phyloP scores from a whole-genome alignment of 371 early-diverging fungal species.

The Ordospora colligata region DNA sequence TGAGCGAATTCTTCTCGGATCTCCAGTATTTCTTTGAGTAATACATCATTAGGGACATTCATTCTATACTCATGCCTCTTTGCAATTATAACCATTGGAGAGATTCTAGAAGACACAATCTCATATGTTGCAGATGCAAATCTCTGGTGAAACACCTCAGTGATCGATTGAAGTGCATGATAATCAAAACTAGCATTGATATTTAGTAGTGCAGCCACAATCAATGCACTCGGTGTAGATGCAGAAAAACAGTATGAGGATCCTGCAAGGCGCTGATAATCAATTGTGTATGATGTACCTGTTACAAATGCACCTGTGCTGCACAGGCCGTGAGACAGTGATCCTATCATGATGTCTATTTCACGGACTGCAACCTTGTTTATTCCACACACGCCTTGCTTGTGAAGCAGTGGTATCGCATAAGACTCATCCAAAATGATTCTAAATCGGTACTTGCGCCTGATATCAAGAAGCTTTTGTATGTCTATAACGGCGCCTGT shows the following conservation, averaged over 20 bases:
- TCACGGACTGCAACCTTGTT: constrained; percentile 62
- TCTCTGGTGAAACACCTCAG: neutral
- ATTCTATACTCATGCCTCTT: neutral
- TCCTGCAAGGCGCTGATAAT: constrained; percentile 84
- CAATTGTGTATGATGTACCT: constrained; percentile 72
- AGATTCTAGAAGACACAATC: constrained; percentile 29
- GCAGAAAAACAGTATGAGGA: constrained; percentile 91
- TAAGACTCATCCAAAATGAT: constrained; percentile 86
- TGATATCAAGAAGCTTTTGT: constrained; percentile 72
- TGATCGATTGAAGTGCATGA: neutral
- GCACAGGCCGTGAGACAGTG: constrained; percentile 72
- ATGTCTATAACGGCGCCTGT: constrained; percentile 80
- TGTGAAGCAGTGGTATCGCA: constrained; percentile 77
- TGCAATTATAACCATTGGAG: constrained; percentile 39
- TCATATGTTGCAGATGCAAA: constrained; percentile 6
- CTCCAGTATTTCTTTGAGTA: neutral
- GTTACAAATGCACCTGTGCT: constrained; percentile 89
- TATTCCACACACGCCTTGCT: constrained; percentile 43
- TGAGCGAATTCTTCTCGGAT: neutral
- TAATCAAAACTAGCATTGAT: constrained; percentile 61
- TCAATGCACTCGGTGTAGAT: constrained; percentile 84
- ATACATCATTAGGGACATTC: neutral
- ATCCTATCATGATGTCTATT: constrained; percentile 82
- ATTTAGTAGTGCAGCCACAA: constrained; percentile 74
- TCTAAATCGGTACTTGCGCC: constrained; percentile 85